Base-by-base conservation (phyloP, 768 basidiomycete genomes). In the Lactifluus pinguis region DNA sequence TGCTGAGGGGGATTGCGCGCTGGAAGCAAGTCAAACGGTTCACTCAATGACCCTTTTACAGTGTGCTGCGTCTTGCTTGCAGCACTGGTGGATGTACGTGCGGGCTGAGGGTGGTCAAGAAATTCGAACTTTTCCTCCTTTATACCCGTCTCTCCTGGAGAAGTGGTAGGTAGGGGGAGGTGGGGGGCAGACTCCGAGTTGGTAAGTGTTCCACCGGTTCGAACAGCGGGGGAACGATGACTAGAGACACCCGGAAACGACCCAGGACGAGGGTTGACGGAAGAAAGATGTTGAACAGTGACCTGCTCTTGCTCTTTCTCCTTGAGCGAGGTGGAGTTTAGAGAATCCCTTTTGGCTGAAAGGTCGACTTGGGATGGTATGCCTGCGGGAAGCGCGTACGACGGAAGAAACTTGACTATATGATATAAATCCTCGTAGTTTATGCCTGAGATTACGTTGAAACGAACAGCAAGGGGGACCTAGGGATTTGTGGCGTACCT, bases 391-490 rank as follows among this genome's bases (percentile, higher is more conserved):
- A 85, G 70, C 1, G 79, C 77, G 65, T 85, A 86, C 11, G 81
- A 74, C 4, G 87, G 86, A n/a, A 89, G 77, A 69, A 83, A 86
- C 68, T 86, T 88, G 68, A 86, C 82, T 48, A 84, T 79, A 62
- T 85, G 79, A 71, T 85, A 87, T 15, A 87, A 72, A 69, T 87
- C 84, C 58, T 66, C 71, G 57, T 68, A 75, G 63, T 65, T 69
- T 62, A 69, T 72, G 50, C 68, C 70, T 57, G 15, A 14, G 38
- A 34, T 30, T 25, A 41, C 21, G 13, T 38, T 4, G 6, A 21
- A 29, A n/a, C 11, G 9, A 38, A 47, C 7, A 6, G 9, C 17
- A 19, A 10, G 29, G 30, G 29, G 29, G 25, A 14, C 41, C 21
- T 19, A 39, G 19, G 30, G 14, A n/a, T 10, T 21, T 19, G 51